Conservation (phyloP, 192 early-diverging fungal genomes). For the Phlyctochytrium planicorne region DNA sequence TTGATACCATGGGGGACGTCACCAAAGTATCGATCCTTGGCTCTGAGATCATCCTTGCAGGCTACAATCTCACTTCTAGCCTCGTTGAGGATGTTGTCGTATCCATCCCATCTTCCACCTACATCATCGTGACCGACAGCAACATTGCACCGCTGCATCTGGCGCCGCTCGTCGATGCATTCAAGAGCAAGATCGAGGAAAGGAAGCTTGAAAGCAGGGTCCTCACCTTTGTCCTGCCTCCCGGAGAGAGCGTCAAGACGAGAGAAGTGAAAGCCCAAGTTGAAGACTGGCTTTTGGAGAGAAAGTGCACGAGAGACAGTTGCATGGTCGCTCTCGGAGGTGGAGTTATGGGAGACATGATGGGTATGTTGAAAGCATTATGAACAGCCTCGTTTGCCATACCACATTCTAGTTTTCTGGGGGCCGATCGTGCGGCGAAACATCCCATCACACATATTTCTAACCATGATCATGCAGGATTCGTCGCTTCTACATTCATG, state of each 20-base stretch:
- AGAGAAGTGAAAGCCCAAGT: constrained; percentile 80
- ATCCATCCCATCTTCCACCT: constrained; percentile 72
- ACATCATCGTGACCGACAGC: constrained; percentile 83
- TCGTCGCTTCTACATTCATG: constrained; percentile 98
- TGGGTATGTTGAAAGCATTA: too few species aligned
- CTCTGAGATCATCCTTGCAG: constrained; percentile 77
- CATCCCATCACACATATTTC: constrained; percentile 10
- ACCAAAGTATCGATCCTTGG: constrained; percentile 80
- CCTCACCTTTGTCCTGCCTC: constrained; percentile 74
- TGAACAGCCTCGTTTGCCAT: constrained; percentile 12
- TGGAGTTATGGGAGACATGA: constrained; percentile 95
- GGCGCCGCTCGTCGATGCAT: too few species aligned
- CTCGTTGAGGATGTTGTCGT: constrained; percentile 72
- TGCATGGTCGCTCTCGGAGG: constrained; percentile 92
- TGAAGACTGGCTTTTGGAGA: constrained; percentile 86
- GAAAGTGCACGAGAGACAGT: constrained; percentile 89
- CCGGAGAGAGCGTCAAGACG: constrained; percentile 88
- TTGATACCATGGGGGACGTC: too few species aligned
- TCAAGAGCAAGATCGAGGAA: too few species aligned
- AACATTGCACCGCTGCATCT: constrained; percentile 82
- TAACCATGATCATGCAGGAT: constrained; percentile 55
- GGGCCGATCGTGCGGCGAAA: not conserved
- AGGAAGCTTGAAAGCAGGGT: constrained; percentile 33
- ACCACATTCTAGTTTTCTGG: too few species aligned
- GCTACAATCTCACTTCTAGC: constrained; percentile 74